phyloP scores from a whole-genome alignment of 2,329 filamentous ascomycete species.

The Colletotrichum sp. region DNA sequence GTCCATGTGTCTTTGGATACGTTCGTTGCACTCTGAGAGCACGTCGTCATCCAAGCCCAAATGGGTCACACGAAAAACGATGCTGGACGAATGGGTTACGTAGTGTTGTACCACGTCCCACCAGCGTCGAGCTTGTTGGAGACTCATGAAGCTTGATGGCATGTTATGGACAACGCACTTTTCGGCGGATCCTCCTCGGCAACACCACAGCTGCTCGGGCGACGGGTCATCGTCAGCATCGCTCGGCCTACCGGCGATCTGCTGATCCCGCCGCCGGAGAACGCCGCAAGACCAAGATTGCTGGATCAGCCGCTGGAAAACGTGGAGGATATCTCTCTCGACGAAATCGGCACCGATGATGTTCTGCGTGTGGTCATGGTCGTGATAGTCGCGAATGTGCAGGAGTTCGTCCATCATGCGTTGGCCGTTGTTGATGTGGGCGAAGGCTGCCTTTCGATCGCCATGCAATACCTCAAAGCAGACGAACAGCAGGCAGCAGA shows the following conservation, averaged over 20 bases:
- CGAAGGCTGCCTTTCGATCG: constrained; percentile 35
- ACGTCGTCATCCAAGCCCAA: constrained; percentile 11
- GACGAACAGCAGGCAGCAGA: constrained; percentile 41
- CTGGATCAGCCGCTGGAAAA: constrained; percentile 33
- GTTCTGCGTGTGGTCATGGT: background rate
- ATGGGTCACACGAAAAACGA: constrained; percentile 16
- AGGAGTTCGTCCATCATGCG: constrained; percentile 39
- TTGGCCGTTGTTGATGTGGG: constrained; percentile 40
- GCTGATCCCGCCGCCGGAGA: background rate
- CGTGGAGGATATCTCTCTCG: constrained; percentile 30
- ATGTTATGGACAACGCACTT: constrained; percentile 19
- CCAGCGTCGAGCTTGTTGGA: constrained; percentile 31
- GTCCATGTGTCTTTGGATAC: background rate
- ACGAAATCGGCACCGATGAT: constrained; percentile 15
- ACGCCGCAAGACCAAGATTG: constrained; percentile 30
- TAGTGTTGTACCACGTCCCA: constrained; percentile 33
- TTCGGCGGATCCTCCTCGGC: constrained; percentile 14
- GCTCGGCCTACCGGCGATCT: background rate
- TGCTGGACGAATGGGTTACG: constrained; percentile 26
- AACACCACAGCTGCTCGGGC: constrained; percentile 25
- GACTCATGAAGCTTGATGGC: constrained; percentile 23
- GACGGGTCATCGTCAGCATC: background rate
- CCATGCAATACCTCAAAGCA: constrained; percentile 42
- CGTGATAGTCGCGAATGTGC: background rate
- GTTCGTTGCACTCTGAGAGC: background rate